Evolutionary conservation across 2,329 filamentous ascomycete species (phyloP), one percentile per base, ranked within the genome.

Genomic region (Karstenula rhodostoma): DNA sequence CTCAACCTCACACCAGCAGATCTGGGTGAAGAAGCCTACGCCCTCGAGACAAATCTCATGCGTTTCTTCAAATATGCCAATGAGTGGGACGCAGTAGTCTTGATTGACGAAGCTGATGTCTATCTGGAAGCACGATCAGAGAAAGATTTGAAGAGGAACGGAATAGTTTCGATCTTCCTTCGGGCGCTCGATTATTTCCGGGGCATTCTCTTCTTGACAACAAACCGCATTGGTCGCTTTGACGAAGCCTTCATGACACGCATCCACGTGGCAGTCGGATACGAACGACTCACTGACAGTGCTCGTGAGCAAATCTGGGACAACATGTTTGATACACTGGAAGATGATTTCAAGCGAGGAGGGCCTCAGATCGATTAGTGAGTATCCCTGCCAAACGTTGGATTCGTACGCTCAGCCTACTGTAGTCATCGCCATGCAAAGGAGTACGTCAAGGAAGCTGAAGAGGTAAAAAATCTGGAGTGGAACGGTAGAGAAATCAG

Each of bases 41-140:
- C 15, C 0, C 42, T 72, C 0, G 67, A 69, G 25, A 46, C 27
- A 17, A 65, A 61, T 12, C 65, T 72, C 1, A 19, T 63, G 8
- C 23, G 32, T 1, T 66, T 62, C 43, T 70, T 71, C 55, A 46
- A 56, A 13, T 53, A 56, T 19, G 67, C 69, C 0, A 66, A 19
- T 6, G 27, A 62, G 6, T 70, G 66, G 67, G 59, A 70, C 23
- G 76, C 73, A 1, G 62, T 72, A 15, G 55, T 79, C 0, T 63
- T 79, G 0, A 63, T 79, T 0, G 76, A 80, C 35, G 76, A 79
- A 61, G 76, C 74, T 6, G 76, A 79, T 59, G 66, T 80, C 1
- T 79, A 75, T 54, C 66, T 80, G 4, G 75, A 80, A 57, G 63
- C 68, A 3, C 69, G 77, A 4, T 60, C 64, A 23, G 59, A 62